Conservation (phyloP, 1,284 basidiomycete species). For the Ceraceosorus bombacis region DNA sequence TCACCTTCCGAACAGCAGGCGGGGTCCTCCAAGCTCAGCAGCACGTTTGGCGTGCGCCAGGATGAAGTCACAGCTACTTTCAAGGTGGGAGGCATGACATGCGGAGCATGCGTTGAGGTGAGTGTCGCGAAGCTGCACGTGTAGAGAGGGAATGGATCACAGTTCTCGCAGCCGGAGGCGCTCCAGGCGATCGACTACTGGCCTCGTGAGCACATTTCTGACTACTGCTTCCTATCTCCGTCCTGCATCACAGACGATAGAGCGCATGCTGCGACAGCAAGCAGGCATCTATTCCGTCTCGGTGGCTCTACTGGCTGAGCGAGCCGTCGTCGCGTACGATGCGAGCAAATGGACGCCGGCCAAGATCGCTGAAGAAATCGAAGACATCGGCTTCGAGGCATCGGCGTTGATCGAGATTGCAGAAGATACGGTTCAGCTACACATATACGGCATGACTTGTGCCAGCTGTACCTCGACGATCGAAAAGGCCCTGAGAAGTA, state of each 20-base stretch:
- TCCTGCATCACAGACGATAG: conserved; percentile 60
- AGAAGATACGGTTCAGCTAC: conserved; percentile 50
- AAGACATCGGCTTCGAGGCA: conserved; percentile 86
- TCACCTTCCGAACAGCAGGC: too few species aligned
- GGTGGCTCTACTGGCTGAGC: conserved; percentile 87
- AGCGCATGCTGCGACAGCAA: conserved; percentile 75
- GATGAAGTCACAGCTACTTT: conserved; percentile 53
- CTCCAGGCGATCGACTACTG: neutral
- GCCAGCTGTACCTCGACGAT: conserved; percentile 70
- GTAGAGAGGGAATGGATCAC: neutral
- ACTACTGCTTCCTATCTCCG: conserved; percentile 22
- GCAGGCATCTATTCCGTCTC: conserved; percentile 77
- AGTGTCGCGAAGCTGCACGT: conserved; percentile 32
- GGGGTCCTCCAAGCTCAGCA: too few species aligned
- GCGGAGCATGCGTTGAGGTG: conserved; percentile 80
- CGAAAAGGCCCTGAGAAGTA: conserved; percentile 67
- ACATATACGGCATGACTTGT: conserved; percentile 85
- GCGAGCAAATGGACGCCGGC: conserved; percentile 66
- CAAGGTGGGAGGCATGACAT: conserved; percentile 83
- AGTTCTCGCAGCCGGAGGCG: neutral
- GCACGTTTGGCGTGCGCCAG: too few species aligned
- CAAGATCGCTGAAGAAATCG: conserved; percentile 68
- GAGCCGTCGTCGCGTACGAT: conserved; percentile 83
- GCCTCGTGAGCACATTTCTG: conserved; percentile 46
- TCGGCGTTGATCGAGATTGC: neutral